phyloP scores from a whole-genome alignment of 441 rosid genomes.

The Metrosideros polymorpha region DNA sequence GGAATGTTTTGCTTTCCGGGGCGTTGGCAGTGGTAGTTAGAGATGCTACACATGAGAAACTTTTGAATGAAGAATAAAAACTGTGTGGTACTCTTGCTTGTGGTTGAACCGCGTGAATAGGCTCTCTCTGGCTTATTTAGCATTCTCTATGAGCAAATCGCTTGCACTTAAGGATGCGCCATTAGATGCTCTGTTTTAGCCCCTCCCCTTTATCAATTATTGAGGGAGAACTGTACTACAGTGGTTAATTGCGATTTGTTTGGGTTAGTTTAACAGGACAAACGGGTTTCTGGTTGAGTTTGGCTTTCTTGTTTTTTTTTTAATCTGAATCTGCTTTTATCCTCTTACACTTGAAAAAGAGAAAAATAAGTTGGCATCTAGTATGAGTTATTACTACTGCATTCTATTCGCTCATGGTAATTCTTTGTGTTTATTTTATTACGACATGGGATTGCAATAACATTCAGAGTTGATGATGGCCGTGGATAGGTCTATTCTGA shows the following conservation, averaged over 20 bases:
- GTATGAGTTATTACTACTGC: background rate
- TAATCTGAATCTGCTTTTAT: background rate
- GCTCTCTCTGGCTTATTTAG: background rate
- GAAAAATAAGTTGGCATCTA: background rate
- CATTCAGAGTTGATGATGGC: background rate
- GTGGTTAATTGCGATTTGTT: background rate
- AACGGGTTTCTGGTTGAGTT: background rate
- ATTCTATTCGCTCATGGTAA: background rate
- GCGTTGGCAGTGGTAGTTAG: background rate
- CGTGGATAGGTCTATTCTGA: background rate
- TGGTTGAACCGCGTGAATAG: background rate
- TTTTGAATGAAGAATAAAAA: background rate
- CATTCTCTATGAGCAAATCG: background rate
- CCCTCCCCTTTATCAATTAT: background rate
- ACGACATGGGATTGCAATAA: background rate
- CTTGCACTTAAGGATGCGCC: background rate
- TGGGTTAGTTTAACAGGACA: background rate
- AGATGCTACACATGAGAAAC: background rate
- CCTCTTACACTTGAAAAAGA: background rate
- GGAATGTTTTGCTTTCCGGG: background rate
- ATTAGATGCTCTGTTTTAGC: background rate
- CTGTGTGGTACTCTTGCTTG: background rate
- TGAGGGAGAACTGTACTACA: background rate
- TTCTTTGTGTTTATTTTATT: background rate
- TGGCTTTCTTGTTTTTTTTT: background rate